Conservation (phyloP, 768 basidiomycete genomes). For the Kwoniella mangroviensis region DNA sequence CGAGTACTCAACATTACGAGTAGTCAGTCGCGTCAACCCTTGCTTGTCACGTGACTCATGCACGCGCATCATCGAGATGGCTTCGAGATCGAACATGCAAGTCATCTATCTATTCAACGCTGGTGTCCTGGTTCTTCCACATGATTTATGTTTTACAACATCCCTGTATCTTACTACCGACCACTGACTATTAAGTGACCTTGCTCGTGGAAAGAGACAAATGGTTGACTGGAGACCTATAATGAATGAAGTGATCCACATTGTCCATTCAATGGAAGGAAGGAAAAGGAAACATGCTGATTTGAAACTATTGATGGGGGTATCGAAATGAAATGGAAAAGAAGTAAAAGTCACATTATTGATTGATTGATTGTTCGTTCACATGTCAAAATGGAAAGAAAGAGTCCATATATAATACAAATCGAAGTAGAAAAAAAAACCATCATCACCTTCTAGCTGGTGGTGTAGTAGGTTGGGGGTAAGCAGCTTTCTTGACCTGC, state of each 20-base stretch:
- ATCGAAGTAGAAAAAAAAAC: background rate
- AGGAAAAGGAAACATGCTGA: background rate
- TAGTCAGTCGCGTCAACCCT: no score
- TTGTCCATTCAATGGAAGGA: background rate
- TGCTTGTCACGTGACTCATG: no score
- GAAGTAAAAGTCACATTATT: slow-evolving; percentile 8
- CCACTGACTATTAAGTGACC: background rate
- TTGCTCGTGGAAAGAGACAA: no score
- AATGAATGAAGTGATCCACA: background rate
- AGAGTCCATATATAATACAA: slow-evolving; percentile 4
- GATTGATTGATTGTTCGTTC: background rate
- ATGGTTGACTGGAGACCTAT: background rate
- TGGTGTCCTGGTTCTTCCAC: no score
- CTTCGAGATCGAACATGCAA: no score
- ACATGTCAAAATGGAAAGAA: background rate
- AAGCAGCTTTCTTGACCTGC: slow-evolving; percentile 11
- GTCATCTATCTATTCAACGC: no score
- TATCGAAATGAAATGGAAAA: background rate
- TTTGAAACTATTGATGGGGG: no score
- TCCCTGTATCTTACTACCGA: background rate
- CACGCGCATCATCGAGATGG: no score
- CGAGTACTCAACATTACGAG: no score
- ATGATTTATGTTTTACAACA: background rate
- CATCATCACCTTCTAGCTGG: slow-evolving; percentile 8
- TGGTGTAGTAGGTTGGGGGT: slow-evolving; percentile 13